Evolutionary conservation across 345 rosid species (phyloP).

Genomic region (Geranium brycei): DNA sequence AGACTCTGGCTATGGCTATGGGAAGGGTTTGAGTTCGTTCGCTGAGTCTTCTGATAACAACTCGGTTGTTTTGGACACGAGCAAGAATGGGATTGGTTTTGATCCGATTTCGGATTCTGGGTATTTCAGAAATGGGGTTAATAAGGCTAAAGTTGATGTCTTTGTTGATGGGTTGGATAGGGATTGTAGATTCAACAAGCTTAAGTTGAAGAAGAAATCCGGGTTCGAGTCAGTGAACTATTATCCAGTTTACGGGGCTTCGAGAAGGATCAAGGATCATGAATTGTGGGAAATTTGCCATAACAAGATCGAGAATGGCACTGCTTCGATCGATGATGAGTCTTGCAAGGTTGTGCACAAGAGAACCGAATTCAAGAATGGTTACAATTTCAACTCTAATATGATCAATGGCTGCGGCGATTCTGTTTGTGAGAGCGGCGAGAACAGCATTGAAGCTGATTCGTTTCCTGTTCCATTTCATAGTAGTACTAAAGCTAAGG

Average conservation of each 20-base stretch:
- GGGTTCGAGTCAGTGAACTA: too few relatives aligned
- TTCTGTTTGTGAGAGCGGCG: slow-evolving; percentile 24
- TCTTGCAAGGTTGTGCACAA: too few relatives aligned
- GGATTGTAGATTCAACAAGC: slow-evolving; percentile 27
- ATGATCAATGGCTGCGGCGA: too few relatives aligned
- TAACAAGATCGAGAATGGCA: slow-evolving; percentile 19
- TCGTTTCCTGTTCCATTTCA: slow-evolving; percentile 26
- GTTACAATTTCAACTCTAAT: too few relatives aligned
- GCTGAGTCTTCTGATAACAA: slow-evolving; percentile 62
- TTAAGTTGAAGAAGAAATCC: neutral
- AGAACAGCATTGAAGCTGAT: slow-evolving; percentile 36
- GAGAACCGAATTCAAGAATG: too few relatives aligned
- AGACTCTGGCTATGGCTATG: slow-evolving; percentile 22
- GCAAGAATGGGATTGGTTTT: slow-evolving; percentile 21
- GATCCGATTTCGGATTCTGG: slow-evolving; percentile 65
- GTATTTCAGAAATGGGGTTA: slow-evolving; percentile 21
- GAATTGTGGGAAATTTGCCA: slow-evolving; percentile 22
- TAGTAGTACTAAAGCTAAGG: neutral
- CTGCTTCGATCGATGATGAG: slow-evolving; percentile 20
- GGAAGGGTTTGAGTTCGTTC: slow-evolving; percentile 20
- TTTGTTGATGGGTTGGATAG: slow-evolving; percentile 34
- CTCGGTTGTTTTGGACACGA: slow-evolving; percentile 46
- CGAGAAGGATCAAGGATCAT: slow-evolving; percentile 2
- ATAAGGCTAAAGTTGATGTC: slow-evolving; percentile 40
- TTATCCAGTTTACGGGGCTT: too few relatives aligned